A percentile compares a stretch with the other conserved stretches of the same genome.
These are phyloP conservation scores for Picea abies DNA, from an alignment of 83 land plant genomes.

Conservation along the genomic window DNA sequence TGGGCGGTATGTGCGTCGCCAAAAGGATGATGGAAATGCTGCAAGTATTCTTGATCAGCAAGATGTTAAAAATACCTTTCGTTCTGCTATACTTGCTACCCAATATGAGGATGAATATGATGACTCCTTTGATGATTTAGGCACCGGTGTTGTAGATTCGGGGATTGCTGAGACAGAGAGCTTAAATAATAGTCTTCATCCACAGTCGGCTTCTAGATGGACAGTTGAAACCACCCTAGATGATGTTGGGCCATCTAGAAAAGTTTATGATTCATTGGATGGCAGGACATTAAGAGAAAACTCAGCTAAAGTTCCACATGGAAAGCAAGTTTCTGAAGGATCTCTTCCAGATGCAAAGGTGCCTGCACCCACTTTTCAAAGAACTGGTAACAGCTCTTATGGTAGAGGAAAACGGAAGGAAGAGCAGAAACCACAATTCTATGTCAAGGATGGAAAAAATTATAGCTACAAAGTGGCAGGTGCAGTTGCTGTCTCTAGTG, in stretches of 20 bases:
- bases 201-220: constrained; percentile 14
- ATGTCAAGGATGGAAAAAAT: constrained; percentile 97
- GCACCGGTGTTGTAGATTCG: constrained; percentile 56
- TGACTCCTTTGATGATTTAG: constrained; percentile 97
- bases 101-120: constrained; percentile 99
- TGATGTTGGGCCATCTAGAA: constrained; percentile 13
- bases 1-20: constrained; percentile 65
- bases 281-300: not conserved
- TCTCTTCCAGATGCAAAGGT: not conserved
- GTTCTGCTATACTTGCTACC: constrained; percentile 55
- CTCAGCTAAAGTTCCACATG: not conserved
- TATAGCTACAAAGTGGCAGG: constrained; percentile 98
- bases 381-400: not conserved
- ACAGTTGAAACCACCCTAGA: not conserved
- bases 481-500: constrained; percentile 67
- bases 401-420: constrained; percentile 3
- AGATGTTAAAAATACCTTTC: constrained; percentile 41
- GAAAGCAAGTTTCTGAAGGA: not conserved
- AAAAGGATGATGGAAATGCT: constrained; percentile 29
- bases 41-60: constrained; percentile 47
- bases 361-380: constrained; percentile 3
- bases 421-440: constrained; percentile 70
- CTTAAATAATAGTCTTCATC: constrained; percentile 31
- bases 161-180: constrained; percentile 75
- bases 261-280: not conserved